Evolutionary conservation across 768 basidiomycete genomes (phyloP), one percentile per base, ranked within the genome.

Genomic region (Suillus plorans): DNA sequence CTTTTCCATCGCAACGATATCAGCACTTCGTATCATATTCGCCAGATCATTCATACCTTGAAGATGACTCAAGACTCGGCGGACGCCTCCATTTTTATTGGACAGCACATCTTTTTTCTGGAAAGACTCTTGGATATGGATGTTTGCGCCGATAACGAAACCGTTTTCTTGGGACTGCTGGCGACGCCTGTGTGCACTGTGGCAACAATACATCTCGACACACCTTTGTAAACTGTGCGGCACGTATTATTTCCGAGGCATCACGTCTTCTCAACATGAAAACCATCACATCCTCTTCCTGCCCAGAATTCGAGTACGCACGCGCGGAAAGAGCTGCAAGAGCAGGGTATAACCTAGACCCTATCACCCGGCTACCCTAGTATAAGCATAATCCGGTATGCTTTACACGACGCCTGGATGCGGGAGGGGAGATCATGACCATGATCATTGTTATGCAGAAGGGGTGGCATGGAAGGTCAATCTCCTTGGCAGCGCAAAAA

Each of bases 401-500:
- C 53, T 31, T 44, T 61, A 53, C 20, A 25, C 6, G 39, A 61
- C 37, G 6, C 22, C 14, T n/a, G 22, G 13, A 34, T 60, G 53
- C 13, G 5, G n/a, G n/a, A 42, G 20, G 42, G 45, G 45, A 25
- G 53, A 50, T 59, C 25, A 62, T 49, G 47, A 12, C 7, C 47
- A 53, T 25, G 25, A 44, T 36, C 25, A 62, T 34, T 60, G 61
- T 62, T 20, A 60, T 62, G 22, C 22, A 20, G 59, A 44, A 22
- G 61, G 61, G 25, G 53, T 5, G 25, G 22, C n/a, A 57, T 61
- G 60, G 25, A 25, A 34, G 60, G 60, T 62, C 28, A 59, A n/a
- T 28, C 56, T 53, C 28, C 28, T 25, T n/a, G 25, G 25, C 61
- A 62, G 37, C 8, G 10, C 37, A 22, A 22, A n/a, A 53, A 34